Conservation (phyloP, 805 yeast species). For the Starmerella vaccinii region DNA sequence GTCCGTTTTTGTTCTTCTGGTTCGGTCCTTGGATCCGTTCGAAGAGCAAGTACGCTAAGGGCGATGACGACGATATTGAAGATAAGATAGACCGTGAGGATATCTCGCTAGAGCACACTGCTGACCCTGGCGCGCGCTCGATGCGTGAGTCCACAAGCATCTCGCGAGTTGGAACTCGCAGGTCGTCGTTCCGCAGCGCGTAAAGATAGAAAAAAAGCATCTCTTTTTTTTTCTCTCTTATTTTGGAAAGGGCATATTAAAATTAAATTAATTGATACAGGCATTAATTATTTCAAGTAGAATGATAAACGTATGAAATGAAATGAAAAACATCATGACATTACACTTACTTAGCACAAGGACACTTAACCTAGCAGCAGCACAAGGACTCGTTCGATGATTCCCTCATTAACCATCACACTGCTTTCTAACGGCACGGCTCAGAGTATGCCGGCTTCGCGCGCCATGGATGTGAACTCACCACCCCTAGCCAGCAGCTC, state of each 20-base stretch:
- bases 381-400: too few species aligned
- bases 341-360: too few species aligned
- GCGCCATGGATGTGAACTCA: slow-evolving; percentile 8
- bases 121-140: slow-evolving; percentile 18
- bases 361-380: too few species aligned
- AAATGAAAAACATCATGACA: neutral
- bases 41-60: slow-evolving; percentile 22
- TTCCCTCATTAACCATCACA: too few species aligned
- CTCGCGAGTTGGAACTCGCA: neutral
- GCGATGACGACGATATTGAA: slow-evolving; percentile 8
- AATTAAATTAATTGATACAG: neutral
- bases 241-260: neutral
- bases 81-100: slow-evolving; percentile 14
- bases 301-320: too few species aligned
- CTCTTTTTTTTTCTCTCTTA: neutral
- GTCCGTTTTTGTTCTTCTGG: slow-evolving; percentile 44
- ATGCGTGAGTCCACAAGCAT: neutral
- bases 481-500: slow-evolving; percentile 29
- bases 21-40: slow-evolving; percentile 35
- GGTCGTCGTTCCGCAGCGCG: too few species aligned
- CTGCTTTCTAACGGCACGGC: too few species aligned
- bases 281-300: neutral
- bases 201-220: neutral
- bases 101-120: slow-evolving; percentile 13
- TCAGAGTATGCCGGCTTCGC: slow-evolving; percentile 27